Evolutionary conservation across 805 yeast species (phyloP).

Genomic region (Candida stauntonica): DNA sequence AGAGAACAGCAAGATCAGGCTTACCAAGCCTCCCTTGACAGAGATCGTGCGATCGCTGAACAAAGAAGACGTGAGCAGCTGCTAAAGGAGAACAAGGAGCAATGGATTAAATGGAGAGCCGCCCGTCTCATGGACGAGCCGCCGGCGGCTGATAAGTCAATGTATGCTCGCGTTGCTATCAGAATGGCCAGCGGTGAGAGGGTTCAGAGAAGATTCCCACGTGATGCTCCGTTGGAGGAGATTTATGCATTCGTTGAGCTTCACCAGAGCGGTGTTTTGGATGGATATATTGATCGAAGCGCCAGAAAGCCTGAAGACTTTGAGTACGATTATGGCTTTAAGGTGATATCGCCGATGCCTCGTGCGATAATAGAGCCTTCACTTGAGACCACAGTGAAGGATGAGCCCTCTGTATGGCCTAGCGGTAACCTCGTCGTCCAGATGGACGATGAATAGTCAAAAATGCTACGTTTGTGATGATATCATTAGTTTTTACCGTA

Average conservation of each 20-base stretch:
- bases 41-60: constrained; percentile 56
- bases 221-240: constrained; percentile 49
- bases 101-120: constrained; percentile 50
- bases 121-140: constrained; percentile 30
- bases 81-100: constrained; percentile 25
- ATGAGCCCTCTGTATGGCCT: constrained; percentile 51
- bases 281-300: constrained; percentile 15
- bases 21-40: constrained; percentile 62
- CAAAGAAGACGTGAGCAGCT: constrained; percentile 30
- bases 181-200: constrained; percentile 63
- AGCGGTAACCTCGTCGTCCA: constrained; percentile 61
- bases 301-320: constrained; percentile 37
- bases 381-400: constrained; percentile 30
- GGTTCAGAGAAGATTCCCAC: constrained; percentile 43
- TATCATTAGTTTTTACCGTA: constrained; percentile 4
- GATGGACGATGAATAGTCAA: constrained; percentile 10
- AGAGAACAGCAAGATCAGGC: constrained; percentile 75
- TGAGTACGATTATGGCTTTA: constrained; percentile 44
- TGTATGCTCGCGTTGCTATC: constrained; percentile 62
- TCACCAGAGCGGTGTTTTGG: constrained; percentile 28
- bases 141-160: constrained; percentile 22
- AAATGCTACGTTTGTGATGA: neutral
- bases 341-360: constrained; percentile 53
- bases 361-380: constrained; percentile 39
- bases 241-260: constrained; percentile 70